Evolutionary conservation across 441 rosid genomes (phyloP).

Genomic region (Adansonia grandidieri): DNA sequence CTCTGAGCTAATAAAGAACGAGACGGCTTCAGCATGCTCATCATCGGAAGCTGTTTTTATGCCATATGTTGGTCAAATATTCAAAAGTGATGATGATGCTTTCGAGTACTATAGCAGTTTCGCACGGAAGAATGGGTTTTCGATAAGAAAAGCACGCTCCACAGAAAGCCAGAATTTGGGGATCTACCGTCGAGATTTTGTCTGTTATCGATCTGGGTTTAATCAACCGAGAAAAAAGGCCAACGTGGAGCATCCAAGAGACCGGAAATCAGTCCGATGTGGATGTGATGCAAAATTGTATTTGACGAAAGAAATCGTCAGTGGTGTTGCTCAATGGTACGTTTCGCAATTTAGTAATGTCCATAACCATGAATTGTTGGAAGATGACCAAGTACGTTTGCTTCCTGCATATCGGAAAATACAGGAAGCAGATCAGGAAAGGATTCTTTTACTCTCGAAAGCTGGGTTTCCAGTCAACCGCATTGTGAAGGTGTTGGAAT

Average conservation of each 20-base stretch:
- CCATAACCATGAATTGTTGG: slow-evolving; percentile 90
- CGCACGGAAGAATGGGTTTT: slow-evolving; percentile 86
- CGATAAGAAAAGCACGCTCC: slow-evolving; percentile 86
- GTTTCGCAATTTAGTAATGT: slow-evolving; percentile 94
- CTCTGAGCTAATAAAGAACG: slow-evolving; percentile 54
- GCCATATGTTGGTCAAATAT: slow-evolving; percentile 87
- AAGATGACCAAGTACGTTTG: slow-evolving; percentile 87
- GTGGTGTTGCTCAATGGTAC: slow-evolving; percentile 73
- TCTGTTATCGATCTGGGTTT: slow-evolving; percentile 92
- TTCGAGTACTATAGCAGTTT: slow-evolving; percentile 82
- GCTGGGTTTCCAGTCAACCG: slow-evolving; percentile 91
- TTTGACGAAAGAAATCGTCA: slow-evolving; percentile 70
- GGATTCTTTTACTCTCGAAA: slow-evolving; percentile 83
- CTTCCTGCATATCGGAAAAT: slow-evolving; percentile 95
- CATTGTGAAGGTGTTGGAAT: slow-evolving; percentile 81
- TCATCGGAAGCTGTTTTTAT: slow-evolving; percentile 56
- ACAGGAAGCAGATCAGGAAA: slow-evolving; percentile 82
- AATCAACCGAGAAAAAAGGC: slow-evolving; percentile 86
- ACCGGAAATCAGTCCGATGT: slow-evolving; percentile 83
- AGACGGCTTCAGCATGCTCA: slow-evolving; percentile 51
- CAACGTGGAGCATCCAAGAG: slow-evolving; percentile 84
- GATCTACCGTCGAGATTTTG: slow-evolving; percentile 82
- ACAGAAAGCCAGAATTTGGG: slow-evolving; percentile 88
- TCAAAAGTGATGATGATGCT: slow-evolving; percentile 76
- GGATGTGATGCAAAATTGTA: slow-evolving; percentile 93